A percentile compares a stretch with the other conserved stretches of the same genome.
Conservation (phyloP, 768 basidiomycete genomes). For the Boletus sp. region DNA sequence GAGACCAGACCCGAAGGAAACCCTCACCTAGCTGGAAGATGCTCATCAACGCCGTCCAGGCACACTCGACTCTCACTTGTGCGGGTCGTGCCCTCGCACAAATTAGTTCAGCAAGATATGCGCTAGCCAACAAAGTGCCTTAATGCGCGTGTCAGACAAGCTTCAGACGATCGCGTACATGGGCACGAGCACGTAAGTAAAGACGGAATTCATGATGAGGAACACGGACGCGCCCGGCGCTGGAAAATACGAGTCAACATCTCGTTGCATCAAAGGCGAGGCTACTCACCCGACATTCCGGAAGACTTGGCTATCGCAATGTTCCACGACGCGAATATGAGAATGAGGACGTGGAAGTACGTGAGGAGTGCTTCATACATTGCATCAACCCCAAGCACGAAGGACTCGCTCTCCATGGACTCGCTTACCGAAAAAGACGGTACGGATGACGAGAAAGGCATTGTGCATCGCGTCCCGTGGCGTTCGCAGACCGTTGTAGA, state of each 20-base stretch:
- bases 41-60: slow-evolving; percentile 50
- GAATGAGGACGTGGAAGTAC: slow-evolving; percentile 48
- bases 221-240: slow-evolving; percentile 48
- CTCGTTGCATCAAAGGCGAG: background rate
- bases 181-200: slow-evolving; percentile 29
- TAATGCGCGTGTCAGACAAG: background rate
- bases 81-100: slow-evolving; percentile 37
- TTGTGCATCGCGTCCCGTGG: slow-evolving; percentile 37
- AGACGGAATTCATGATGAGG: slow-evolving; percentile 45
- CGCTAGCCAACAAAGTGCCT: slow-evolving; percentile 15
- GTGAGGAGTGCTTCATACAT: slow-evolving; percentile 37
- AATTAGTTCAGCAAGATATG: slow-evolving; percentile 35
- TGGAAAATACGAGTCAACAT: slow-evolving; percentile 16
- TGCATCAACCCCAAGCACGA: slow-evolving; percentile 3
- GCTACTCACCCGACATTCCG: slow-evolving; percentile 36
- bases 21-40: slow-evolving; percentile 49
- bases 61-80: slow-evolving; percentile 49
- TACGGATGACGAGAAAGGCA: slow-evolving; percentile 54
- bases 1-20: background rate
- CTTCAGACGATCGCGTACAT: slow-evolving; percentile 24
- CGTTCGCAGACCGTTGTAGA: slow-evolving; percentile 4
- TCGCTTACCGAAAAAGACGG: slow-evolving; percentile 53
- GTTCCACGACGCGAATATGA: slow-evolving; percentile 61
- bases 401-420: background rate
- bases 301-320: slow-evolving; percentile 37